These are phyloP conservation scores for Brettanomyces naardenensis DNA, from an alignment of 805 yeast genomes.

Conservation along the genomic window DNA sequence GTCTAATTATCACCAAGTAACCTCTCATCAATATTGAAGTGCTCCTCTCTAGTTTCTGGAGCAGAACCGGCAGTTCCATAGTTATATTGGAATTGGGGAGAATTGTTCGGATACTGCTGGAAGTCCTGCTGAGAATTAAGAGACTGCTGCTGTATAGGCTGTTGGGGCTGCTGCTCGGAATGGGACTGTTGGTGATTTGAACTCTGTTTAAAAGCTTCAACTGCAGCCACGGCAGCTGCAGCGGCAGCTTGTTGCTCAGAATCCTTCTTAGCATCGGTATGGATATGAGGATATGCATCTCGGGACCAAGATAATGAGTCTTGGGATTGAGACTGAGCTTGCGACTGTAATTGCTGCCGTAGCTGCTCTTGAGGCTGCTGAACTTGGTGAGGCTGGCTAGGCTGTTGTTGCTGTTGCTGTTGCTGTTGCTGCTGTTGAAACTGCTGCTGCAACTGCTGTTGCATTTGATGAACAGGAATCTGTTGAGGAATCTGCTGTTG, in stretches of 20 bases:
- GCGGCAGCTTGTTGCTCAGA: conserved; percentile 13
- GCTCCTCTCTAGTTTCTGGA: conserved; percentile 15
- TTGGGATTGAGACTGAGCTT: neutral
- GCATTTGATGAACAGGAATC: neutral
- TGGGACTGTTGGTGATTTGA: conserved; percentile 6
- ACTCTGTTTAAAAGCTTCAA: conserved; percentile 5
- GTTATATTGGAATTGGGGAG: conserved; percentile 8
- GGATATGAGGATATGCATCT: conserved; percentile 8
- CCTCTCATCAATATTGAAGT: conserved; percentile 23
- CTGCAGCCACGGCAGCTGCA: conserved; percentile 17
- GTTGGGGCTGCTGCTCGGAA: conserved; percentile 5
- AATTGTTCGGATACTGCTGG: conserved; percentile 7
- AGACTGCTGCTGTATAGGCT: conserved; percentile 6
- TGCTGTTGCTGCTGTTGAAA: conserved; percentile 3
- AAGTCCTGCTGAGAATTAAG: conserved; percentile 2
- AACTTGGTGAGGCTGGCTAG: conserved; percentile 1
- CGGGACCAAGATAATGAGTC: neutral
- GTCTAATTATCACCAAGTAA: conserved; percentile 9
- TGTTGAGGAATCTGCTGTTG: neutral
- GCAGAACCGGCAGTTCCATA: conserved; percentile 5
- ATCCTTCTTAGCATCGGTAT: conserved; percentile 9
- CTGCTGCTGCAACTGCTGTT: neutral
- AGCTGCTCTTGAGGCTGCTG: conserved; percentile 1
- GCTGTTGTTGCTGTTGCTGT: conserved; percentile 2
- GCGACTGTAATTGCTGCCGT: conserved; percentile 3